Percentiles rank a stretch among this genome's conserved stretches.
These are phyloP conservation scores for Collybia sordida DNA, from an alignment of 768 basidiomycete genomes.

Conservation along the genomic window DNA sequence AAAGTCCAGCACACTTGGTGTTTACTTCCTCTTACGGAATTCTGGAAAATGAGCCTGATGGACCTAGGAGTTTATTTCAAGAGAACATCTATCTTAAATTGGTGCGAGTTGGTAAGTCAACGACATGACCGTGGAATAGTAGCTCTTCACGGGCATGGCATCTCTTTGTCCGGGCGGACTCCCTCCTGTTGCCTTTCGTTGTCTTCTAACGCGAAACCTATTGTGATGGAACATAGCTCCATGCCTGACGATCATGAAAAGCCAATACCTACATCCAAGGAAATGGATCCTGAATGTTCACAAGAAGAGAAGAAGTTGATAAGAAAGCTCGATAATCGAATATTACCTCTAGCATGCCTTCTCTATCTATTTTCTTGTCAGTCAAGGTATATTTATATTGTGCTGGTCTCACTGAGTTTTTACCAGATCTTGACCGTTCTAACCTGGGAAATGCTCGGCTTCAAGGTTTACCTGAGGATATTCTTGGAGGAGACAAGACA, in stretches of 20 bases:
- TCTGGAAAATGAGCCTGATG: no score
- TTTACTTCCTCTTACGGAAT: no score
- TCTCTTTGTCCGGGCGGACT: conserved; percentile 1
- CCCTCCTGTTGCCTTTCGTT: background rate
- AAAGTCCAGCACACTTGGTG: no score
- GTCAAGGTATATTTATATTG: conserved; percentile 21
- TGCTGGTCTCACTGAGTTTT: conserved; percentile 2
- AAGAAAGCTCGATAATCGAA: conserved; percentile 64
- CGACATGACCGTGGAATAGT: no score
- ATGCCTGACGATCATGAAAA: conserved; percentile 25
- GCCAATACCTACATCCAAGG: conserved; percentile 23
- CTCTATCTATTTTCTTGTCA: conserved; percentile 76
- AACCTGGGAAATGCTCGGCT: conserved; percentile 80
- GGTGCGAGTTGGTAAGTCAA: no score
- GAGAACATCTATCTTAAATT: no score
- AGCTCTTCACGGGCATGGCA: no score
- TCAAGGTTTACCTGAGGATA: conserved; percentile 65
- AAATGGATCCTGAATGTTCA: background rate
- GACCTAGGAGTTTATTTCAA: no score
- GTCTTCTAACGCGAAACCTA: conserved; percentile 11
- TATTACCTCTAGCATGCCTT: conserved; percentile 70
- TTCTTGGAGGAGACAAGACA: conserved; percentile 65
- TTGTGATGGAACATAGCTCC: conserved; percentile 4
- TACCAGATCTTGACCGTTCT: conserved; percentile 66
- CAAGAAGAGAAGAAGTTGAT: conserved; percentile 37